Conservation (phyloP, 441 rosid genomes). For the Adansonia gregorii region DNA sequence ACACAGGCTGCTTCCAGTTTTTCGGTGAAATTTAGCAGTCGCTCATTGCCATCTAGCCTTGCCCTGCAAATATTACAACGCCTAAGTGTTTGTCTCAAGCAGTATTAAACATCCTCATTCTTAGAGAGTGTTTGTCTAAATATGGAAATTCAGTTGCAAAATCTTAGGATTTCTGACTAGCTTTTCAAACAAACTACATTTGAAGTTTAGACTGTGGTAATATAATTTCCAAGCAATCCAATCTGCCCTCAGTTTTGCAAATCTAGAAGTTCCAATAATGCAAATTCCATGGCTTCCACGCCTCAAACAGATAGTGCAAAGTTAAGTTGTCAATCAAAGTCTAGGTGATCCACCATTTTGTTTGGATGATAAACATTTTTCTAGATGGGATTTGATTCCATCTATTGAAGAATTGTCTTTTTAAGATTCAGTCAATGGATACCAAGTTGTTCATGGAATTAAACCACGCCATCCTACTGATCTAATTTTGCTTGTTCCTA, state of each 20-base stretch:
- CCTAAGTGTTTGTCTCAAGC: constrained; percentile 15
- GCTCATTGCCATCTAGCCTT: constrained; percentile 68
- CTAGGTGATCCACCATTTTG: not conserved
- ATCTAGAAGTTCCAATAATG: not conserved
- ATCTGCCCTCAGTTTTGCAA: not conserved
- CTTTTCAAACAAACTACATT: constrained; percentile 1
- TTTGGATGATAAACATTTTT: not conserved
- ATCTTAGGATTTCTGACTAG: not conserved
- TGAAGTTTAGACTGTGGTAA: not conserved
- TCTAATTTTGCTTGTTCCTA: not conserved
- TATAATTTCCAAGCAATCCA: not conserved
- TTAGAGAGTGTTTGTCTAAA: not conserved
- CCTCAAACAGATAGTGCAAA: not conserved
- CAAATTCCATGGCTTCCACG: not conserved
- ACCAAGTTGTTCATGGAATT: not conserved
- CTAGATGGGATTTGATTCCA: not conserved
- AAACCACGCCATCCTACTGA: not conserved
- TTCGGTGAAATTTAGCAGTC: constrained; percentile 69
- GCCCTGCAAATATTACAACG: constrained; percentile 55
- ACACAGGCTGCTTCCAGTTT: constrained; percentile 85
- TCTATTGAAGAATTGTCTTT: not conserved
- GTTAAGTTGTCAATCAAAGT: not conserved
- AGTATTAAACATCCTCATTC: not conserved
- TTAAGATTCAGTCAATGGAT: not conserved
- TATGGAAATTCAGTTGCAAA: not conserved